Evolutionary conservation across 2,329 filamentous ascomycete genomes (phyloP), one percentile per base, ranked within the genome.

Genomic region (Elsinoe ampelina): DNA sequence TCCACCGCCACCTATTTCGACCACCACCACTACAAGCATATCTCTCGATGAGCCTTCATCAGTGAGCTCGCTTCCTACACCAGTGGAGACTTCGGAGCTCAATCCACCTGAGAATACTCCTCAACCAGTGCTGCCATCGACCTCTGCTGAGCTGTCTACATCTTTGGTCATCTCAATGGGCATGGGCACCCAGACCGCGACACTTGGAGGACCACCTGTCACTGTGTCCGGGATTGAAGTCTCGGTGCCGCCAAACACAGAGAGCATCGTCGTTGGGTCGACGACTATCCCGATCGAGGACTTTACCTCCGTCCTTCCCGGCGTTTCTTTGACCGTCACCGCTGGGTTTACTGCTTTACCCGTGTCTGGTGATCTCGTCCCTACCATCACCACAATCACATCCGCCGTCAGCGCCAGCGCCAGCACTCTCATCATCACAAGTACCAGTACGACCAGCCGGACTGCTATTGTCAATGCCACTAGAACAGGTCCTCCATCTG

Each of bases 391-490:
- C 11, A 51, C 47, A 2, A 22, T 20, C 12, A 20, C 45, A 19
- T 22, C 17, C 11, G 5, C 30, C 2, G 43, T 38, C 2, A 52
- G 38, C 12, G 15, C 32, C 5, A 38, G n/a, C 3, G 48, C 48
- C 12, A 52, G 48, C 34, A 52, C 48, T 10, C 32, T 52, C 11
- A 20, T 52, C 1, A 15, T 52, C 34, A 52, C 48, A 13, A 50
- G 12, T 22, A 50, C 45, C 15, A 39, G 32, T 26, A 52, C 48
- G 6, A 39, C 34, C 3, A 52, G 48, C 19, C 48, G 48, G 11
- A 52, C 48, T 34, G 26, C 47, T n/a, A 8, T 51, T 32, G 47
- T 52, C 35, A 52, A 52, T 26, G 35, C 48, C 2, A 52, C 48
- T 4, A 19, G 48, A 8, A 52, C 48, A 5, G 48, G 48, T n/a